A percentile compares a stretch with the other conserved stretches of the same genome.
Evolutionary conservation across 129 eudicot genomes (phyloP).

Genomic region (Flaveria trinervia): DNA sequence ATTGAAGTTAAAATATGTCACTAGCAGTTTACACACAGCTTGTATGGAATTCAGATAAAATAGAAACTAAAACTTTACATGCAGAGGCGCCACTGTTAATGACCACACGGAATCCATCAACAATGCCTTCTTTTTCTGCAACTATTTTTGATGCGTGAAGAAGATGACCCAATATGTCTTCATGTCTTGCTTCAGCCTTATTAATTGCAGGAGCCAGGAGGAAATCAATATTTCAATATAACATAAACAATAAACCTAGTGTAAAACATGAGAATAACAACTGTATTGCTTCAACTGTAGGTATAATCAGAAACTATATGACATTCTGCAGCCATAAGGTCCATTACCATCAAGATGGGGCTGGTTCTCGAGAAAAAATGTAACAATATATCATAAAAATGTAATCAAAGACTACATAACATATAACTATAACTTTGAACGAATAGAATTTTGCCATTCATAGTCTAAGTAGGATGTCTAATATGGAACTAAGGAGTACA

Average conservation of each 20-base stretch:
- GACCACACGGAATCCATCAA: conserved; percentile 97
- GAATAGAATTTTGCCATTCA: too few species aligned
- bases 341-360: conserved; percentile 16
- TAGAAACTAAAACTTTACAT: conserved; percentile 49
- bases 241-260: neutral
- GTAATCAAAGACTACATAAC: neutral
- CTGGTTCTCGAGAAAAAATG: neutral
- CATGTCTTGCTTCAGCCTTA: conserved; percentile 81
- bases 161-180: conserved; percentile 81
- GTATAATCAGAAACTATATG: conserved; percentile 1
- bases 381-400: conserved; percentile 4
- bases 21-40: conserved; percentile 1
- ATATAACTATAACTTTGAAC: neutral
- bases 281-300: neutral
- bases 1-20: neutral
- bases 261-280: neutral
- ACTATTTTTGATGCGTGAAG: conserved; percentile 78
- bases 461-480: too few species aligned
- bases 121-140: conserved; percentile 87
- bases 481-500: too few species aligned
- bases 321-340: conserved; percentile 7
- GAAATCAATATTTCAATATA: neutral
- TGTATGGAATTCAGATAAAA: neutral
- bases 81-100: conserved; percentile 82
- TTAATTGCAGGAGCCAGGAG: conserved; percentile 16